Evolutionary conservation across 257 asterid genomes (phyloP), one percentile per base, ranked within the genome.

Genomic region (Rhazya stricta): DNA sequence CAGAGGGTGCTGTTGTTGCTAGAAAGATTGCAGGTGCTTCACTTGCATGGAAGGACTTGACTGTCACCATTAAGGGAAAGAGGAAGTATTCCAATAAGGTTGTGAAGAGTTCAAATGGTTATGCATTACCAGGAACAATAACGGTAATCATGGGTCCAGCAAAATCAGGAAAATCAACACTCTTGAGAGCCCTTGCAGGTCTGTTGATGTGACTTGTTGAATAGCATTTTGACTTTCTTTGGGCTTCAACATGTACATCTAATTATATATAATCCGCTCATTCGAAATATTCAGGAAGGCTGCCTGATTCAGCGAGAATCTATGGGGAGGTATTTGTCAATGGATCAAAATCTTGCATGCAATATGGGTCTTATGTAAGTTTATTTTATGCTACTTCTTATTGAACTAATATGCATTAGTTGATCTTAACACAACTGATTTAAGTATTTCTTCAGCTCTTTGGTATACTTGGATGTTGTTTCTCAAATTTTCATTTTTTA

Each of bases 81-180:
- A 83, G 99, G 75, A 88, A 85, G 78, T 95, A 95, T 77, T 95
- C 99, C 13, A 96, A 95, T 43, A 93, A 83, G 90, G 96, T 95
- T 60, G 82, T 95, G 39, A 95, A 92, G 88, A 95, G 93, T 78
- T 95, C 97, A 4, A 91, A 89, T 75, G 99, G 99, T 51, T 95
- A 91, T 76, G 98, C 96, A 25, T 77, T 92, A 76, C 98, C 97
- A 0, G 99, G 99, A 41, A 92, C 98, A n/a, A 95, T 95, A 95
- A 95, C 99, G 0, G 99, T 95, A 25, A 92, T 92, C 45, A 95
- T 95, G 99, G 99, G 98, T 65, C 99, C 99, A 21, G 97, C 99
- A 46, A 95, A 91, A 81, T 92, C 99, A 0, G 99, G 99, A 67
- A 95, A 95, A 87, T 95, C 99, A n/a, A 92, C 99, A 1, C 96